Conservation (phyloP, 768 basidiomycete genomes). For the Hericium alpestre region DNA sequence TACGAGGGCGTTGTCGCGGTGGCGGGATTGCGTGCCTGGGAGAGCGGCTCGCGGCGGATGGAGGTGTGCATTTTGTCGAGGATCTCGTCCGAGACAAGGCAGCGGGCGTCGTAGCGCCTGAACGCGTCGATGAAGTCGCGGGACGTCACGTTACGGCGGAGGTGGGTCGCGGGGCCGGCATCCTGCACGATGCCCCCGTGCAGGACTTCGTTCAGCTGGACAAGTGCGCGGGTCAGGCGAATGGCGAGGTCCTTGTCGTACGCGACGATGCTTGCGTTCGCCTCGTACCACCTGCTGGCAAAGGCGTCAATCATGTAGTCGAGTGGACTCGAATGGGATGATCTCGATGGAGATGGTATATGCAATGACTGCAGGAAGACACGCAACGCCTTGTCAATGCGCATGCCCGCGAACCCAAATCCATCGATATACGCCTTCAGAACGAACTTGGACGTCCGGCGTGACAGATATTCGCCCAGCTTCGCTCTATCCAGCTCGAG, state of each 20-base stretch:
- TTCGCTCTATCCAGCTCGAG: constrained; percentile 72
- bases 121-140: constrained; percentile 82
- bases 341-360: constrained; percentile 35
- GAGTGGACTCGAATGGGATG: constrained; percentile 32
- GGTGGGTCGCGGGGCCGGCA: constrained; percentile 42
- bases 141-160: constrained; percentile 49
- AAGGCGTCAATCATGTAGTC: constrained; percentile 78
- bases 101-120: constrained; percentile 62
- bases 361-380: constrained; percentile 79
- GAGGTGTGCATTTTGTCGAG: constrained; percentile 73
- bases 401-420: constrained; percentile 74
- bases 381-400: constrained; percentile 83
- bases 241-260: constrained; percentile 76
- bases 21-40: constrained; percentile 50
- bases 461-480: constrained; percentile 77
- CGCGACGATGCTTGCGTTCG: constrained; percentile 66
- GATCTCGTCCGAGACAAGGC: constrained; percentile 62
- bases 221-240: constrained; percentile 68
- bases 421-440: constrained; percentile 78
- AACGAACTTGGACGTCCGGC: constrained; percentile 60
- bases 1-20: constrained; percentile 34
- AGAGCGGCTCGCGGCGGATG: constrained; percentile 59
- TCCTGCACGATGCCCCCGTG: constrained; percentile 64
- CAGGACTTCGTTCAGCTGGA: constrained; percentile 81
- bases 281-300: constrained; percentile 82